Evolutionary conservation across 2,329 filamentous ascomycete species (phyloP), one percentile per base, ranked within the genome.

Genomic region (Setomelanomma holmii): DNA sequence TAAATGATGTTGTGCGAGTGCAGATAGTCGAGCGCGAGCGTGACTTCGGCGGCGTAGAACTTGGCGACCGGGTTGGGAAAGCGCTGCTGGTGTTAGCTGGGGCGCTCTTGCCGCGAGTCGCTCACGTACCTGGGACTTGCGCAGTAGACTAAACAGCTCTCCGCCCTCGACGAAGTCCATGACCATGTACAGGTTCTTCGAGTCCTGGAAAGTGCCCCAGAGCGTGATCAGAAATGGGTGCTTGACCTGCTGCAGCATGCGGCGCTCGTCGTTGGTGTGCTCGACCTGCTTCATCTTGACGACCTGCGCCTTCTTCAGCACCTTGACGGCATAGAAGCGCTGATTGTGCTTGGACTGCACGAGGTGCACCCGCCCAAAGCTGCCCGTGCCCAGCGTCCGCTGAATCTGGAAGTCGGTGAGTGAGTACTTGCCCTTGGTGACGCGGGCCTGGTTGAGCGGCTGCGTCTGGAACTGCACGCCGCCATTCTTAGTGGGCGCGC

Each of bases 231-330:
- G 82, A 79, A 99, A 99, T 11, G 95, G 93, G 77, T 99, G 93
- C 76, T 97, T 96, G 75, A 98, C 95, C 75, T 96, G 90, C 74
- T 91, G 90, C 68, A 99, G 80, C 95, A 99, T 99, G 67, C 86
- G 87, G 63, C 95, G 85, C 80, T 99, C 95, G 77, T 99, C 95
- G 72, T 99, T 99, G 63, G 95, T 99, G 79, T 99, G 95, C 78
- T 99, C 95, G 55, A 99, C 92, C 78, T 99, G 95, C 85, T 99
- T 99, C 95, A 99, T 98, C 82, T 96, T 96, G 76, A 99, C 92
- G 48, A 99, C 93, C 79, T 99, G 95, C 42, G 88, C 88, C 84
- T 99, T 99, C 77, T 99, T 99, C 77, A 99, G 80, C 61, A 99
- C 95, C 80, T 99, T 99, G 78, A 99, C 89, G 40, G 95, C 95